Percentiles rank a stretch among this genome's conserved stretches.
Evolutionary conservation across 75 land plant species (phyloP).

Genomic region (Pinus tabuliformis): DNA sequence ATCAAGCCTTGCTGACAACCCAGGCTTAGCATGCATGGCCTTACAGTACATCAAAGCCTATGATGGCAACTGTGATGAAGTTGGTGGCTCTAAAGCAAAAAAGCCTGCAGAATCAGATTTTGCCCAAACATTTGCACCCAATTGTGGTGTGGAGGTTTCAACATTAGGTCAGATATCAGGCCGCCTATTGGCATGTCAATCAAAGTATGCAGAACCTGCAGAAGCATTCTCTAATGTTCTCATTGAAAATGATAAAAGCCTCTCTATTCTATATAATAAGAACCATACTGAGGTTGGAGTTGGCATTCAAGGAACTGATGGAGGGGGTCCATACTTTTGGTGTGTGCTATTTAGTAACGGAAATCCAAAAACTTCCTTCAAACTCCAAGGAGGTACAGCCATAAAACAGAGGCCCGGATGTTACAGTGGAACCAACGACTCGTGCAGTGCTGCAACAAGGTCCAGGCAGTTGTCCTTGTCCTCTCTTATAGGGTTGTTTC

Average conservation of each 20-base stretch:
- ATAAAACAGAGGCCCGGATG: slow-evolving; percentile 58
- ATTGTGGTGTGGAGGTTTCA: slow-evolving; percentile 58
- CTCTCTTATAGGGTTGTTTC: too few relatives aligned
- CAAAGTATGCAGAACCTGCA: slow-evolving; percentile 35
- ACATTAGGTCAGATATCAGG: slow-evolving; percentile 58
- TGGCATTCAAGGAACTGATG: slow-evolving; percentile 68
- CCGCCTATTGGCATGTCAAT: slow-evolving; percentile 57
- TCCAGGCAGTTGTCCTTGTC: too few relatives aligned
- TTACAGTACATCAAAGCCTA: slow-evolving; percentile 77
- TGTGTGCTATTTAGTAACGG: slow-evolving; percentile 76
- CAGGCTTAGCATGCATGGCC: slow-evolving; percentile 74
- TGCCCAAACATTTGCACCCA: slow-evolving; percentile 63
- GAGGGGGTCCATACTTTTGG: slow-evolving; percentile 83
- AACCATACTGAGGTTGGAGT: slow-evolving; percentile 78
- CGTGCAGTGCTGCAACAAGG: slow-evolving; percentile 44
- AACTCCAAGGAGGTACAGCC: slow-evolving; percentile 26
- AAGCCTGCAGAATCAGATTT: slow-evolving; percentile 53
- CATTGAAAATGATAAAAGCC: slow-evolving; percentile 39
- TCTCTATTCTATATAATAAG: slow-evolving; percentile 50
- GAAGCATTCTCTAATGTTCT: slow-evolving; percentile 60
- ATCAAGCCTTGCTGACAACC: slow-evolving; percentile 45
- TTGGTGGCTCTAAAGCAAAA: slow-evolving; percentile 44
- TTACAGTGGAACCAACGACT: slow-evolving; percentile 67
- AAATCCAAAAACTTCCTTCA: slow-evolving; percentile 40
- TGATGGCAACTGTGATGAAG: slow-evolving; percentile 54